A percentile compares a stretch with the other conserved stretches of the same genome.
phyloP scores from a whole-genome alignment of 495 filamentous ascomycete species.

The Neurospora tetraspora region DNA sequence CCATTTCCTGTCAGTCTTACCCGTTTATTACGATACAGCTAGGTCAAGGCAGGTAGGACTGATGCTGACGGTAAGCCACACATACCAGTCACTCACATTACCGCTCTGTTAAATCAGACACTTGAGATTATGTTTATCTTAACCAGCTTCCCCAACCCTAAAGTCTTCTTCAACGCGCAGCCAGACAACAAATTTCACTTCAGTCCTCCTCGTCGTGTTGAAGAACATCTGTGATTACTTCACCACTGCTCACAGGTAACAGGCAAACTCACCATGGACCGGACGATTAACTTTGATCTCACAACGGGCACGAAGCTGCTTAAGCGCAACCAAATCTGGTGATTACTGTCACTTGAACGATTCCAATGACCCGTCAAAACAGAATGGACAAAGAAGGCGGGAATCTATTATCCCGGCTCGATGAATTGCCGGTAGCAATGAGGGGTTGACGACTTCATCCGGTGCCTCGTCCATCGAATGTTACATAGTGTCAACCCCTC shows the following conservation, averaged over 20 bases:
- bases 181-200: neutral
- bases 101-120: neutral
- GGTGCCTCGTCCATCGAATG: neutral
- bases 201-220: neutral
- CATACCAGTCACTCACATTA: neutral
- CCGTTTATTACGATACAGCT: neutral
- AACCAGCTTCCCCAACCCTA: neutral
- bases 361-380: neutral
- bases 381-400: neutral
- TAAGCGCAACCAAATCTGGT: neutral
- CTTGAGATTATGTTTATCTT: neutral
- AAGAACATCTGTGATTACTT: neutral
- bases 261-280: neutral
- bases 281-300: neutral
- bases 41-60: neutral
- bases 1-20: neutral
- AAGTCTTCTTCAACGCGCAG: neutral
- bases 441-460: neutral
- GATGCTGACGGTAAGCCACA: neutral
- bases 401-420: neutral
- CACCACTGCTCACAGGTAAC: neutral
- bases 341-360: neutral
- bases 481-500: neutral
- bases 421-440: neutral
- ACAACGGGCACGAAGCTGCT: neutral